Evolutionary conservation across 2,329 filamentous ascomycete genomes (phyloP).

Genomic region (Sclerotinia minor): DNA sequence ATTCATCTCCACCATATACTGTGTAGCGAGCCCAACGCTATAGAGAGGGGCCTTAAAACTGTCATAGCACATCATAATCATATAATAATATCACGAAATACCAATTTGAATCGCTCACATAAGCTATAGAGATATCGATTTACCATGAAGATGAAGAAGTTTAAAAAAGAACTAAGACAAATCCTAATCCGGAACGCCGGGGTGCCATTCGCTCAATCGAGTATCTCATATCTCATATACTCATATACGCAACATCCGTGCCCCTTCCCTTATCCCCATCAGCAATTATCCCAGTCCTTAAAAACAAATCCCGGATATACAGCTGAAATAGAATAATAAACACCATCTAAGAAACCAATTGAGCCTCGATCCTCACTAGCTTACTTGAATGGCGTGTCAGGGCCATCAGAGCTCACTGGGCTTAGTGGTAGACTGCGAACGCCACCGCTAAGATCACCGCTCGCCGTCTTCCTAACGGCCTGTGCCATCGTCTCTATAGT

Average conservation of each 20-base stretch:
- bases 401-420: constrained; percentile 50
- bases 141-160: background rate
- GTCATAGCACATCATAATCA: too few species aligned
- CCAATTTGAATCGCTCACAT: constrained; percentile 17
- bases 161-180: constrained; percentile 7
- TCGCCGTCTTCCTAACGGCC: constrained; percentile 80
- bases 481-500: constrained; percentile 94
- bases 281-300: constrained; percentile 28
- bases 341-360: constrained; percentile 10
- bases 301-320: constrained; percentile 35
- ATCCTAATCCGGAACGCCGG: constrained; percentile 12
- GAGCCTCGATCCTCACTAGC: constrained; percentile 12
- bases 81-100: background rate
- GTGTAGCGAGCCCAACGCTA: background rate
- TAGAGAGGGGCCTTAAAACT: background rate
- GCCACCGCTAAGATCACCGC: constrained; percentile 67
- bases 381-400: constrained; percentile 37
- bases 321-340: constrained; percentile 28
- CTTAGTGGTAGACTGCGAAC: constrained; percentile 59
- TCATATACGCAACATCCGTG: constrained; percentile 26
- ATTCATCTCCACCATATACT: background rate
- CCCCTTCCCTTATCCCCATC: constrained; percentile 25
- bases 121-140: constrained; percentile 14
- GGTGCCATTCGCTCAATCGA: constrained; percentile 25
- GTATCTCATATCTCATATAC: constrained; percentile 27